phyloP scores from a whole-genome alignment of 495 filamentous ascomycete species.

The Mytilinidion resinicola region DNA sequence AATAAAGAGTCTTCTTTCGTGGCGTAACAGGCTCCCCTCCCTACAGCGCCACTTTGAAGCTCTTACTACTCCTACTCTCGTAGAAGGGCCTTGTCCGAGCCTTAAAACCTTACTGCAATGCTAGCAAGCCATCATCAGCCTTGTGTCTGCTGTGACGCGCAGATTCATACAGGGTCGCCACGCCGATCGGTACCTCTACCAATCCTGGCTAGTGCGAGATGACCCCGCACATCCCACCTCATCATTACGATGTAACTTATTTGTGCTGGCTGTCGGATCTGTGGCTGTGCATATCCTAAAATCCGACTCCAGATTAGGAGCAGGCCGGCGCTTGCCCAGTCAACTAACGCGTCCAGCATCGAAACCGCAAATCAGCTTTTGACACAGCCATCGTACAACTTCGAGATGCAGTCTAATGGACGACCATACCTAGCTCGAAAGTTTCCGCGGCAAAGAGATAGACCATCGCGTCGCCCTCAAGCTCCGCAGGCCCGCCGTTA shows the following conservation, averaged over 20 bases:
- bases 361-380: slow-evolving; percentile 7
- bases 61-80: too few species aligned
- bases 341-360: not conserved
- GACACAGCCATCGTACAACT: slow-evolving; percentile 8
- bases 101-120: too few species aligned
- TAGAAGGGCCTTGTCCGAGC: too few species aligned
- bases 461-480: slow-evolving; percentile 24
- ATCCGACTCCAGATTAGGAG: slow-evolving; percentile 14
- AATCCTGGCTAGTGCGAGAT: too few species aligned
- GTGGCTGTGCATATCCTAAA: slow-evolving; percentile 6
- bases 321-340: not conserved
- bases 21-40: too few species aligned
- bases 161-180: too few species aligned
- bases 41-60: too few species aligned
- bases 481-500: slow-evolving; percentile 1
- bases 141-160: too few species aligned
- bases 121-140: too few species aligned
- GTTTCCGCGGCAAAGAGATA: not conserved
- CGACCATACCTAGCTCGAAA: not conserved
- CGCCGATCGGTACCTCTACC: too few species aligned
- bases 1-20: too few species aligned
- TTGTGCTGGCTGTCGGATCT: slow-evolving; percentile 10
- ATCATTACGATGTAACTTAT: not conserved
- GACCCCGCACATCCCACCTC: too few species aligned
- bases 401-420: slow-evolving; percentile 2